Evolutionary conservation across 306 rosid genomes (phyloP).

Genomic region (Canavalia ensiformis): DNA sequence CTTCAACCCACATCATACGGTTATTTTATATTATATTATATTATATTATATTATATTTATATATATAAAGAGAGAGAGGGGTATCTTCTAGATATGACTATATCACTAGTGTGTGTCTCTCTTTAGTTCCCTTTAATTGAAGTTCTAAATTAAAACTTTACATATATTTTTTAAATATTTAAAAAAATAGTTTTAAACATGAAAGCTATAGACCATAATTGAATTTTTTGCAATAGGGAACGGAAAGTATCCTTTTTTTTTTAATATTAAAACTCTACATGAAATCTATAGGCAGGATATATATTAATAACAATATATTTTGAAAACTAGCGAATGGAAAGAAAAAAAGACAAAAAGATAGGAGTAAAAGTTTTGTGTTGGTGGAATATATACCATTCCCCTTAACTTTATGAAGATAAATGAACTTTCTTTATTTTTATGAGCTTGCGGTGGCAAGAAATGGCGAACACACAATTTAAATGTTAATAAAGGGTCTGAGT

Average conservation of each 20-base stretch:
- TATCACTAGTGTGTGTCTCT: neutral
- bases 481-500: constrained; percentile 5
- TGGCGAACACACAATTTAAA: constrained; percentile 40
- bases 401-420: constrained; percentile 36
- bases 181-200: neutral
- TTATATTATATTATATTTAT: too few relatives aligned
- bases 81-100: too few relatives aligned
- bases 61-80: too few relatives aligned
- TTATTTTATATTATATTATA: too few relatives aligned
- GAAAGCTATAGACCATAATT: neutral
- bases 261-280: too few relatives aligned
- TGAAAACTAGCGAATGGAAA: neutral
- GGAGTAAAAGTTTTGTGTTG: constrained; percentile 18
- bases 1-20: neutral
- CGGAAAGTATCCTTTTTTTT: too few relatives aligned
- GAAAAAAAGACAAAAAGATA: neutral
- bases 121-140: neutral
- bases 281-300: too few relatives aligned
- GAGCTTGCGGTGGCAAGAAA: constrained; percentile 28
- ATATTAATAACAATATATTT: too few relatives aligned
- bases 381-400: constrained; percentile 39
- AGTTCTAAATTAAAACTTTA: neutral
- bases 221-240: too few relatives aligned
- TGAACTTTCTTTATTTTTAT: neutral
- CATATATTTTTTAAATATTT: neutral